A percentile compares a stretch with the other conserved stretches of the same genome.
phyloP scores from a whole-genome alignment of 2,329 filamentous ascomycete species.

The Trichoderma afroharzianum region DNA sequence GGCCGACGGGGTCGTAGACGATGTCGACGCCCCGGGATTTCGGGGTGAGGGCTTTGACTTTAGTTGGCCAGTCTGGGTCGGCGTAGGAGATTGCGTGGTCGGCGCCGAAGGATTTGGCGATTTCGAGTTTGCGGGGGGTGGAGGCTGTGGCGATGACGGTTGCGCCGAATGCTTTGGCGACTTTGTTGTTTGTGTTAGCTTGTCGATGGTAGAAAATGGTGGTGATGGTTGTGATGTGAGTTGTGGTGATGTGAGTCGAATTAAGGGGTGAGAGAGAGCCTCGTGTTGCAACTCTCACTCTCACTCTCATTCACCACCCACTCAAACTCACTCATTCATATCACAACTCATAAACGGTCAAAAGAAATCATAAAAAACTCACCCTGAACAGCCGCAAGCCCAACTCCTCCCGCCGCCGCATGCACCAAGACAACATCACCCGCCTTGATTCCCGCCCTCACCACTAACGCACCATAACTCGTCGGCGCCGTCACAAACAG shows the following conservation, averaged over 20 bases:
- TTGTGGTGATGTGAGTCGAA: not conserved
- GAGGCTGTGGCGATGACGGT: constrained; percentile 92
- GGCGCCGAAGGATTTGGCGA: constrained; percentile 77
- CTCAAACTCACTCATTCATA: not conserved
- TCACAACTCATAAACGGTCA: not conserved
- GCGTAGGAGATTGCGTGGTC: constrained; percentile 80
- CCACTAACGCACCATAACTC: constrained; percentile 78
- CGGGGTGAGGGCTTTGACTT: constrained; percentile 75
- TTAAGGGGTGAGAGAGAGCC: not conserved
- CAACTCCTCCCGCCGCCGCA: constrained; percentile 88
- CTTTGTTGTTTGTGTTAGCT: constrained; percentile 19
- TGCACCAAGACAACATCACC: constrained; percentile 89
- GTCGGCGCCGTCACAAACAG: constrained; percentile 91
- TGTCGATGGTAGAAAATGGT: not conserved
- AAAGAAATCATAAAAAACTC: constrained; percentile 12
- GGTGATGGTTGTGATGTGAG: not conserved
- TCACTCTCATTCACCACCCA: too few relatives aligned
- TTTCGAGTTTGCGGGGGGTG: constrained; percentile 70
- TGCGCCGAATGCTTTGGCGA: constrained; percentile 88
- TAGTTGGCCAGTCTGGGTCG: constrained; percentile 57
- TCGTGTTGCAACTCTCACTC: not conserved
- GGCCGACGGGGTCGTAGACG: constrained; percentile 89
- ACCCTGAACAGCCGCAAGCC: constrained; percentile 82
- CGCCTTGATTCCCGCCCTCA: constrained; percentile 69
- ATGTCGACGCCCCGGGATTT: constrained; percentile 76